Percentiles rank a stretch among this genome's conserved stretches.
Conservation (phyloP, 371 early-diverging fungal genomes). For the Saksenaea oblongispora region DNA sequence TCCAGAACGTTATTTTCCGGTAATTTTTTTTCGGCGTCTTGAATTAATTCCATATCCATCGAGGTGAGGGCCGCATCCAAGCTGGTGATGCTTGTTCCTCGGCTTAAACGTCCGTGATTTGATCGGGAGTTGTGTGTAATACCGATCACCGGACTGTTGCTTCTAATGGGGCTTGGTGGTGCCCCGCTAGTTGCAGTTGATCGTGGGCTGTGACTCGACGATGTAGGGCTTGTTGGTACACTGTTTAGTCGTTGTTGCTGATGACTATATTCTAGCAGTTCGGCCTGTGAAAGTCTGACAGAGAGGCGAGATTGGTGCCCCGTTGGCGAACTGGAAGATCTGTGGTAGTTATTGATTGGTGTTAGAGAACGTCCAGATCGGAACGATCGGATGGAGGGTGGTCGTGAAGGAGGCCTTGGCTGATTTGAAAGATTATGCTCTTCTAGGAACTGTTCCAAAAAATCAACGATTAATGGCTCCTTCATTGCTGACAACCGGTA, state of each 20-base stretch:
- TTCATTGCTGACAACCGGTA: constrained; percentile 84
- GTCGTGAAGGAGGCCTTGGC: constrained; percentile 48
- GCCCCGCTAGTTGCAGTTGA: constrained; percentile 17
- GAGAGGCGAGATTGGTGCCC: constrained; percentile 23
- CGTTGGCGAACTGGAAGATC: constrained; percentile 9
- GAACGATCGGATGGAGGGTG: constrained; percentile 48
- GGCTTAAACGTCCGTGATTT: constrained; percentile 15
- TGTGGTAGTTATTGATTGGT: constrained; percentile 9
- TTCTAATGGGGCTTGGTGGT: constrained; percentile 28
- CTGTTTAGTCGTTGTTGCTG: constrained; percentile 31
- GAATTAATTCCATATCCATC: constrained; percentile 4
- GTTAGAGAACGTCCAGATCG: constrained; percentile 30
- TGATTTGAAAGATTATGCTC: constrained; percentile 50
- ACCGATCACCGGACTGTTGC: constrained; percentile 16
- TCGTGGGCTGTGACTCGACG: constrained; percentile 26
- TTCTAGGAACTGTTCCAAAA: constrained; percentile 71
- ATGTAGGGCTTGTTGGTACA: constrained; percentile 22
- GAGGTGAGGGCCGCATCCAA: constrained; percentile 30
- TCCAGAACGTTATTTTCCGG: not conserved
- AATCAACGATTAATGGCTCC: constrained; percentile 81
- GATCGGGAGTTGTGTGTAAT: constrained; percentile 8
- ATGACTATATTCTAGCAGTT: constrained; percentile 40
- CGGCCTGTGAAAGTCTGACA: constrained; percentile 42
- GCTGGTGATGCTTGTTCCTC: constrained; percentile 30
- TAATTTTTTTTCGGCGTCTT: not conserved